phyloP scores from a whole-genome alignment of 371 early-diverging fungal species.

The Catenaria anguillulae region DNA sequence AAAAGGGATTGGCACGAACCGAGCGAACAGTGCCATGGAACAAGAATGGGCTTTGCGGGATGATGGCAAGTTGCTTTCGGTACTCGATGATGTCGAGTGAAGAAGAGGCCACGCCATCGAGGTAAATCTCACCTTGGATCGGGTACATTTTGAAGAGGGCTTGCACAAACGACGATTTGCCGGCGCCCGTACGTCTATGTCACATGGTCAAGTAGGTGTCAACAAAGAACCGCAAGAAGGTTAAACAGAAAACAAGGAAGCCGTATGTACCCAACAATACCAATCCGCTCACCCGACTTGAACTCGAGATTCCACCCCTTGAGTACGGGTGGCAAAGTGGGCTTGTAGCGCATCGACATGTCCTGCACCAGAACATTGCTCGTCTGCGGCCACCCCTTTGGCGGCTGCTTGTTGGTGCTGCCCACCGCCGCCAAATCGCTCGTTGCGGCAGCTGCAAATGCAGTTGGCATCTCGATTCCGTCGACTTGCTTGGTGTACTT shows the following conservation, averaged over 20 bases:
- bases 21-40: conserved; percentile 59
- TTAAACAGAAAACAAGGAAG: conserved; percentile 6
- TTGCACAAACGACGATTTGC: conserved; percentile 48
- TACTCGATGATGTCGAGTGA: not conserved
- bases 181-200: conserved; percentile 48
- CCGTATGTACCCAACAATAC: conserved; percentile 46
- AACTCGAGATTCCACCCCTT: conserved; percentile 43
- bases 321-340: conserved; percentile 51
- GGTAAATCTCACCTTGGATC: conserved; percentile 32
- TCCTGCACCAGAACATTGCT: conserved; percentile 49
- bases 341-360: conserved; percentile 41
- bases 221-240: not conserved
- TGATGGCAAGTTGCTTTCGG: conserved; percentile 5
- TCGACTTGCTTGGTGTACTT: conserved; percentile 20
- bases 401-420: conserved; percentile 24
- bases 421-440: too few species aligned
- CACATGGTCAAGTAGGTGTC: too few species aligned
- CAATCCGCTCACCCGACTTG: conserved; percentile 41
- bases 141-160: conserved; percentile 57
- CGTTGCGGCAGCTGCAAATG: too few species aligned
- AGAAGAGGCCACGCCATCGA: conserved; percentile 8
- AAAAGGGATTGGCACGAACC: too few species aligned
- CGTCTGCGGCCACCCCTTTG: conserved; percentile 50
- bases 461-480: too few species aligned
- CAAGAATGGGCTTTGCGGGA: conserved; percentile 47